Conservation (phyloP, 768 basidiomycete genomes). For the Podaxis carcinomalis region DNA sequence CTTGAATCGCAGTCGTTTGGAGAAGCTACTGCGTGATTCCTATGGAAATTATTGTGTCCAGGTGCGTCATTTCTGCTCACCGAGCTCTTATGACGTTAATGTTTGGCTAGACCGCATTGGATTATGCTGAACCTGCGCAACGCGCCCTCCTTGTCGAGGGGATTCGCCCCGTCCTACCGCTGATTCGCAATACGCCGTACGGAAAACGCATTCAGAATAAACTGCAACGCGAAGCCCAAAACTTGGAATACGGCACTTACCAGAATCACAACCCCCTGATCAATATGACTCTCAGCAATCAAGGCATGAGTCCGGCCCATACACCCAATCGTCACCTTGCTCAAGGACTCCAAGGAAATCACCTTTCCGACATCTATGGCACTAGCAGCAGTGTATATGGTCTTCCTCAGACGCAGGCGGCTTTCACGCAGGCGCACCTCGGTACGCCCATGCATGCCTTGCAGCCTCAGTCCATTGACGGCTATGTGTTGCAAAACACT, state of each 20-base stretch:
- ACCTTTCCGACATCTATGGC: conserved; percentile 62
- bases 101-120: conserved; percentile 78
- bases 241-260: conserved; percentile 56
- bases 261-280: conserved; percentile 55
- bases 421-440: conserved; percentile 57
- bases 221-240: conserved; percentile 90
- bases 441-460: conserved; percentile 53
- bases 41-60: conserved; percentile 96
- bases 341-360: conserved; percentile 47
- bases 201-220: conserved; percentile 99
- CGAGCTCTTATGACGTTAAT: not conserved
- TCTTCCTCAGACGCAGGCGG: conserved; percentile 46
- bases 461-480: conserved; percentile 72
- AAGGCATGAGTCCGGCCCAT: conserved; percentile 44
- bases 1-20: conserved; percentile 88
- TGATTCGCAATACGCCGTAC: conserved; percentile 98
- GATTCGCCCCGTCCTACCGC: conserved; percentile 95
- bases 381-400: conserved; percentile 59
- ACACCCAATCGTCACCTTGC: conserved; percentile 53
- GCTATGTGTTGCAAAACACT: conserved; percentile 75
- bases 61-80: conserved; percentile 32
- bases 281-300: conserved; percentile 54
- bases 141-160: conserved; percentile 91
- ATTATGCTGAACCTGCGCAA: conserved; percentile 95
- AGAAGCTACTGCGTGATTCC: conserved; percentile 93